Conservation (phyloP, 78 protist species). For the Anaeramoeba flamelloides region DNA sequence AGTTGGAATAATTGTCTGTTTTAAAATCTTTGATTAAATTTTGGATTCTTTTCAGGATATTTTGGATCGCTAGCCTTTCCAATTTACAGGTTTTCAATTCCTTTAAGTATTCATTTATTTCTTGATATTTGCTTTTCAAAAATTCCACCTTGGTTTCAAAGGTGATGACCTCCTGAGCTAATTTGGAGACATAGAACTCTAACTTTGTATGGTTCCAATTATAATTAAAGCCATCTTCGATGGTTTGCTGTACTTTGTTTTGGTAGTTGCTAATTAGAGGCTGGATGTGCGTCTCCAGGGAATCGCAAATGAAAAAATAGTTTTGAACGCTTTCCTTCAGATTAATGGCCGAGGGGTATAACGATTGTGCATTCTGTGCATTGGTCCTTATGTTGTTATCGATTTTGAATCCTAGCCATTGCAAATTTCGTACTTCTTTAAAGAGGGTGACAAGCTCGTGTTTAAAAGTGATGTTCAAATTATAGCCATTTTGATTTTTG, state of each 20-base stretch:
- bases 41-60: neutral
- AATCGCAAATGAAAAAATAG: conserved; percentile 32
- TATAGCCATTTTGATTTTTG: neutral
- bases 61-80: neutral
- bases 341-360: conserved; percentile 52
- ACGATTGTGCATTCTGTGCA: conserved; percentile 30
- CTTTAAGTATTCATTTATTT: neutral
- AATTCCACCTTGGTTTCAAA: neutral
- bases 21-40: neutral
- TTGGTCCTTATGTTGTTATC: conserved; percentile 4
- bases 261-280: conserved; percentile 46
- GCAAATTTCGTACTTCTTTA: conserved; percentile 3
- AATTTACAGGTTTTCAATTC: neutral
- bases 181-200: neutral
- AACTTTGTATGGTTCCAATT: neutral
- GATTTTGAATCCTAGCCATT: conserved; percentile 2
- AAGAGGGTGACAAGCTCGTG: neutral
- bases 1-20: neutral
- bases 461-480: neutral
- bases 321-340: conserved; percentile 44
- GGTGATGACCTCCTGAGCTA: neutral
- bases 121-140: neutral
- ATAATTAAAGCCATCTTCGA: conserved; percentile 5
- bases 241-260: conserved; percentile 25
- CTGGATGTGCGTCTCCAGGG: conserved; percentile 4